phyloP scores from a whole-genome alignment of 768 basidiomycete species.

The Tylopilus sp. region DNA sequence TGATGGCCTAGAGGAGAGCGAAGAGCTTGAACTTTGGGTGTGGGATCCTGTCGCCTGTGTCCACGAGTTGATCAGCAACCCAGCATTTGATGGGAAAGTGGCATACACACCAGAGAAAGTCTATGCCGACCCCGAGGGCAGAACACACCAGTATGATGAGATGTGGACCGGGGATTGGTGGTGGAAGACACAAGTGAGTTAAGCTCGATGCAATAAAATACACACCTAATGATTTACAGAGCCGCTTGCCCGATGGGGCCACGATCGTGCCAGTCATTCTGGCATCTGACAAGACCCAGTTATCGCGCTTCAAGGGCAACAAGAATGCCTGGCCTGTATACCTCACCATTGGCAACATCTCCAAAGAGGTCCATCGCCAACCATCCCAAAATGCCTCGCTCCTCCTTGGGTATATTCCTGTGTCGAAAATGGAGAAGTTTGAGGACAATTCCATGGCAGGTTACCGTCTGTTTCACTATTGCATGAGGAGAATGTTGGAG shows the following conservation, averaged over 20 bases:
- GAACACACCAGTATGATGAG: no score
- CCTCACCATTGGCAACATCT: background rate
- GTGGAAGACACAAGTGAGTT: background rate
- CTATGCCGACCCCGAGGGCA: no score
- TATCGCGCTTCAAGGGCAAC: background rate
- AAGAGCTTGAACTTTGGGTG: background rate
- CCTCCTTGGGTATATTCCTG: background rate
- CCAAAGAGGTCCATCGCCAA: background rate
- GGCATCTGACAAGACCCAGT: background rate
- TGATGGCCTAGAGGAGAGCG: background rate
- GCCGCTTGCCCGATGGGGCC: background rate
- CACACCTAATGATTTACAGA: no score
- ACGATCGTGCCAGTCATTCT: background rate
- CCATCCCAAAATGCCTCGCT: background rate
- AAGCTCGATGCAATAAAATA: background rate
- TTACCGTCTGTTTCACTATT: background rate
- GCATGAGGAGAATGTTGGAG: background rate
- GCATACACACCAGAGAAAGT: background rate
- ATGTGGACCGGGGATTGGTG: background rate
- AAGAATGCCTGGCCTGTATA: constrained; percentile 5
- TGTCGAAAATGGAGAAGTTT: background rate
- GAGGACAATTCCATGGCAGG: background rate
- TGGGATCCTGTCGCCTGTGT: background rate
- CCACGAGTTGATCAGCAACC: background rate
- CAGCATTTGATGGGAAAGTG: background rate